A percentile compares a stretch with the other conserved stretches of the same genome.
Conservation (phyloP, 345 rosid genomes). For the Durio zibethinus region DNA sequence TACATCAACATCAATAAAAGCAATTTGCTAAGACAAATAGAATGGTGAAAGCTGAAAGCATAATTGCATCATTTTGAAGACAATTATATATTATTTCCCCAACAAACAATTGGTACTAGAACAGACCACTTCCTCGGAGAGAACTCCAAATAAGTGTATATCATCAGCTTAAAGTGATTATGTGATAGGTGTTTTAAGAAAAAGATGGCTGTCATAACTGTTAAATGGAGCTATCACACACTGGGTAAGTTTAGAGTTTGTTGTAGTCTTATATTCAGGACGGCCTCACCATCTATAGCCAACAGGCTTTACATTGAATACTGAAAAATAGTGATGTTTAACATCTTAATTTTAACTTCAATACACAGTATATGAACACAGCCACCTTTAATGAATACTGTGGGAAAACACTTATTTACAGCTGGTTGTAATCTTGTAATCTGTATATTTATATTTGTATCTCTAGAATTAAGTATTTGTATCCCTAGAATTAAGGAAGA, state of each 20-base stretch:
- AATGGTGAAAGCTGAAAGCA: conserved; percentile 5
- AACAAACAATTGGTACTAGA: not conserved
- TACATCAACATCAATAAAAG: conserved; percentile 38
- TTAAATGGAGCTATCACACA: not conserved
- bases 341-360: not conserved
- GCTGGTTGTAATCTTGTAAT: too few relatives aligned
- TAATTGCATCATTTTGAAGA: conserved; percentile 1
- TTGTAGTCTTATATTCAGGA: not conserved
- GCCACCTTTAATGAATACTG: not conserved
- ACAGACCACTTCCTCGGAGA: not conserved
- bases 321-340: not conserved
- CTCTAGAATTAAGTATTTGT: too few relatives aligned
- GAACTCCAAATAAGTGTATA: not conserved
- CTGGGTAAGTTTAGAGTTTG: not conserved
- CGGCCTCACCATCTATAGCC: not conserved
- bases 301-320: not conserved
- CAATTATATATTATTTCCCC: not conserved
- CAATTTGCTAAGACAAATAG: conserved; percentile 2
- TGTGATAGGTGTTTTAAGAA: not conserved
- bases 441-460: too few relatives aligned
- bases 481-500: too few relatives aligned
- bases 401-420: too few relatives aligned
- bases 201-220: not conserved
- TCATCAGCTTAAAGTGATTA: not conserved
- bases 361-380: not conserved